phyloP scores from a whole-genome alignment of 1,139 yeast species.

The Geotrichum australiense region DNA sequence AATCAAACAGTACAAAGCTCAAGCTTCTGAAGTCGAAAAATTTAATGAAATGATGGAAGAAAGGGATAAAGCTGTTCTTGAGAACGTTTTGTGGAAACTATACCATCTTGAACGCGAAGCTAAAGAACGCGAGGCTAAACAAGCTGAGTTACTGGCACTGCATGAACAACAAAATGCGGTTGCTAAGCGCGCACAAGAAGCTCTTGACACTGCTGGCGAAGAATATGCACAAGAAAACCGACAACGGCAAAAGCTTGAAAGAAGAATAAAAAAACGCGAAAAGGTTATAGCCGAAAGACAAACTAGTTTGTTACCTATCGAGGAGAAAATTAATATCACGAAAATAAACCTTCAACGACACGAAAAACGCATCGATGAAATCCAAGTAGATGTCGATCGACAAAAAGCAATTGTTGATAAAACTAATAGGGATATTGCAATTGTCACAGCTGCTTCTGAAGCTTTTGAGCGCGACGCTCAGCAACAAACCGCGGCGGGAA shows the following conservation, averaged over 20 bases:
- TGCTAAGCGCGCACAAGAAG: conserved; percentile 15
- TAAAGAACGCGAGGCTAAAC: conserved; percentile 6
- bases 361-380: conserved; percentile 47
- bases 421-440: conserved; percentile 45
- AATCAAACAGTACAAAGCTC: conserved; percentile 72
- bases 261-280: conserved; percentile 37
- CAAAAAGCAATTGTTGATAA: conserved; percentile 44
- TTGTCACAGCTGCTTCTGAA: conserved; percentile 40
- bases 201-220: conserved; percentile 16
- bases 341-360: conserved; percentile 44
- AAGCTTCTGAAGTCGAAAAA: conserved; percentile 62
- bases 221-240: conserved; percentile 42
- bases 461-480: conserved; percentile 42
- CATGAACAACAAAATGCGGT: conserved; percentile 27
- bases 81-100: conserved; percentile 56
- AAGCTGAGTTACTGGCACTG: conserved; percentile 11
- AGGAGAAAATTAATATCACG: conserved; percentile 47
- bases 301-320: conserved; percentile 50
- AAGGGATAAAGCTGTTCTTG: conserved; percentile 40
- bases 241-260: conserved; percentile 39
- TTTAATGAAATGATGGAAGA: conserved; percentile 52
- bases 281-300: conserved; percentile 41
- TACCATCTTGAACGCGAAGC: conserved; percentile 46
- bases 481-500: conserved; percentile 27
- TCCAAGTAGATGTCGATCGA: conserved; percentile 46